Base-by-base conservation (phyloP, 2,329 filamentous ascomycete genomes). In the Colletotrichum sublineola region DNA sequence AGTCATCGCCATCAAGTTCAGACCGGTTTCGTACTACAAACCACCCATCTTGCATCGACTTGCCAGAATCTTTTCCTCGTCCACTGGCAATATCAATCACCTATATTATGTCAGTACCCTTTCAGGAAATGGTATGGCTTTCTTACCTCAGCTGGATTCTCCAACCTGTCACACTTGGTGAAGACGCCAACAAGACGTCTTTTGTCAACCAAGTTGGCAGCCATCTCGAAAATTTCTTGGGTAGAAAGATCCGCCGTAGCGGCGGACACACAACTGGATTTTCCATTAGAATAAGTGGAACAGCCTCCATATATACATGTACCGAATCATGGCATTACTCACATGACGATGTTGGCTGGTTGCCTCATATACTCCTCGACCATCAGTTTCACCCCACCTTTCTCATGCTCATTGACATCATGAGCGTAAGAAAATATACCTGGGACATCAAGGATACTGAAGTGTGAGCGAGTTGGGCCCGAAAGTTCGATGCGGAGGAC, bases 311-410 rank as follows among this genome's bases (percentile, higher is more conserved):
- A n/a, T n/a, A n/a, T n/a, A n/a, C n/a, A n/a, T n/a, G n/a, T n/a
- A n/a, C n/a, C 6, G 6, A 18, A 31, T 18, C 12, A 11, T 53
- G 4, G 29, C 2, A 20, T 5, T 15, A 74, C 81, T 77, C 56
- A 83, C 81, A 84, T 81, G 20, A 84, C 79, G 29, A 83, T 80
- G 42, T 82, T 84, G 40, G 81, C 77, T 4, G 75, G 75, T 18
- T 78, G 77, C 18, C 73, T 75, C 80, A 84, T 82, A 50, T 84
- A 83, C 14, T 79, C 74, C 3, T 77, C 71, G 5, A 81, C 78
- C 80, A 84, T 80, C 3, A 70, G 74, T 20, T 77, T 75, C 1
- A 82, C 77, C 0, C 77, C 77, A 1, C 72, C 56, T 68, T 76
- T 77, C 24, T 83, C 82, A 15, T 73, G 46, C 18, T 77, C 66